A percentile compares a stretch with the other conserved stretches of the same genome.
phyloP scores from a whole-genome alignment of 2,329 filamentous ascomycete genomes.

The Sclerotinia trifoliorum region DNA sequence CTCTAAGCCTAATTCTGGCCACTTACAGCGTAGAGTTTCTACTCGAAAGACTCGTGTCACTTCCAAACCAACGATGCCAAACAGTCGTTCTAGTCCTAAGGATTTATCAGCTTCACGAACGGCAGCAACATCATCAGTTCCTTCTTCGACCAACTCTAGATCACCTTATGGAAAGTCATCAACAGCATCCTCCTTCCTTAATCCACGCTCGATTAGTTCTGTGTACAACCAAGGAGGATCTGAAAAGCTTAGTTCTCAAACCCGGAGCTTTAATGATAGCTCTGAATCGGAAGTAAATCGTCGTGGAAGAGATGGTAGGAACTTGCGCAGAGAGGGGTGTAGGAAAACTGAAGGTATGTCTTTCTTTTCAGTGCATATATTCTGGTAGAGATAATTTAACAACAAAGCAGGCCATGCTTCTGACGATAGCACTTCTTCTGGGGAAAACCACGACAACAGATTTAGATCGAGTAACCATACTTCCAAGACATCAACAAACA shows the following conservation, averaged over 20 bases:
- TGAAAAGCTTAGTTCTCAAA: neutral
- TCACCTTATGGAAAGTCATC: neutral
- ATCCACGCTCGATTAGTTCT: neutral
- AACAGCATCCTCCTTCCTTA: neutral
- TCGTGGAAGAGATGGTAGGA: neutral
- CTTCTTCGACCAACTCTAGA: too few species aligned
- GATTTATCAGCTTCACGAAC: neutral
- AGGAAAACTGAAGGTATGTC: neutral
- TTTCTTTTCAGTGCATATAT: neutral
- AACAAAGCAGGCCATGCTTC: neutral
- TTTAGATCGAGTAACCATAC: neutral
- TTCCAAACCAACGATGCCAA: neutral
- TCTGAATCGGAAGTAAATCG: neutral
- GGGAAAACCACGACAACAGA: neutral
- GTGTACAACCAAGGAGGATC: neutral
- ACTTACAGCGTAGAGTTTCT: neutral
- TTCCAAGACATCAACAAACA: neutral
- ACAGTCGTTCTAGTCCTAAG: neutral
- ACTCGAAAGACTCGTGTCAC: neutral
- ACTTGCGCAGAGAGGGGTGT: neutral
- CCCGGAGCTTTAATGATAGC: accelerated
- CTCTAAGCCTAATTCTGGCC: neutral
- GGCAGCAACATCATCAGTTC: neutral
- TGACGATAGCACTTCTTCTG: too few species aligned
- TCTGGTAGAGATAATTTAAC: neutral